Base-by-base conservation (phyloP, 2,329 filamentous ascomycete genomes). In the Aspergillus transmontanensis region DNA sequence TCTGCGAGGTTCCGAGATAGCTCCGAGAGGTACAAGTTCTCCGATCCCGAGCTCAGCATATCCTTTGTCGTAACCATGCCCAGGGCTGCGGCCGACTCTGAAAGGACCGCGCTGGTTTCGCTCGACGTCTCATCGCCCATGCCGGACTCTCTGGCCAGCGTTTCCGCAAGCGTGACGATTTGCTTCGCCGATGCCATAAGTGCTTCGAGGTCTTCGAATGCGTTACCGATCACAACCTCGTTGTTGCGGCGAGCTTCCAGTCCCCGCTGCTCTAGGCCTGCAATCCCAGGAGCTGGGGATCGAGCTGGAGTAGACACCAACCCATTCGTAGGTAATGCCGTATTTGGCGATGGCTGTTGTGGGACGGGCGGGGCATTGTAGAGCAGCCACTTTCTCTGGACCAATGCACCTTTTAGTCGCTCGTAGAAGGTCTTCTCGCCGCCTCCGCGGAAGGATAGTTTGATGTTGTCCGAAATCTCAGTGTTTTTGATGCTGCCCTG, bases 141-240 rank as follows among this genome's bases (percentile, higher is more conserved):
- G 3, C 83, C 82, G 0, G 83, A 82, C 72, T 94, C 90, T 14
- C 87, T 84, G 1, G 93, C 89, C 70, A 98, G 94, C 19, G 89
- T 89, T 77, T 98, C 94, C 0, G 95, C 95, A 48, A 99, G 88
- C 6, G 93, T 93, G 57, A 98, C 90, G 56, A 99, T 93, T 75
- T 99, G 93, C 75, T 98, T 97, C 6, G 95, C 95, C 4, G 94
- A 97, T 3, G 94, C 93, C 94, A 98, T 99, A 43, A 99, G 84
- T 4, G 95, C 94, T 75, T 98, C 94, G 0, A 99, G 86, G 73
- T 99, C 95, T 75, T 97, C 94, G 72, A 99, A 99, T 0, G 95
- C 94, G 68, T 87, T 93, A 30, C 94, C 94, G 67, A 99, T 97
- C 57, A 97, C 89, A 11, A 93, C 80, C 77, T 97, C 93, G 71